phyloP scores from a whole-genome alignment of 2,329 filamentous ascomycete genomes.

The Fusarium phyllophilum region DNA sequence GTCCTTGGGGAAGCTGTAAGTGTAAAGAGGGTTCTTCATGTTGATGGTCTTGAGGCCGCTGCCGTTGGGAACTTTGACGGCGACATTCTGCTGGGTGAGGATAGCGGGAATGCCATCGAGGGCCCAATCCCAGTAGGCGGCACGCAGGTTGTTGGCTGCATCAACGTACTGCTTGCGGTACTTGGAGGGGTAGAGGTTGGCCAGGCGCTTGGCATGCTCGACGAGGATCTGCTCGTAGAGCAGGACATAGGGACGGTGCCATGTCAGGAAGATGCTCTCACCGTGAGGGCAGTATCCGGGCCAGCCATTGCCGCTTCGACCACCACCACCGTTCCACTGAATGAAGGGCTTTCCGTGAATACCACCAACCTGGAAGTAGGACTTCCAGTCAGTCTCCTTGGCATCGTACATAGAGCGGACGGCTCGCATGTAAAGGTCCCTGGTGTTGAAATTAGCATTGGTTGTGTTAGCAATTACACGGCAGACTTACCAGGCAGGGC shows the following conservation, averaged over 20 bases:
- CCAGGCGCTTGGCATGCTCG: slow-evolving; percentile 57
- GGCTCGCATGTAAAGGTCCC: slow-evolving; percentile 63
- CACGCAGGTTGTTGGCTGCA: slow-evolving; percentile 58
- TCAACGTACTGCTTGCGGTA: slow-evolving; percentile 51
- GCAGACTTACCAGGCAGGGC: slow-evolving; percentile 56
- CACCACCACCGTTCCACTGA: slow-evolving; percentile 56
- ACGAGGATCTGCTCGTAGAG: slow-evolving; percentile 68
- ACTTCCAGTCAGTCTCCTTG: slow-evolving; percentile 54
- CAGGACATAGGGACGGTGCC: slow-evolving; percentile 66
- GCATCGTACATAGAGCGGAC: slow-evolving; percentile 55
- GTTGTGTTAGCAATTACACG: background rate
- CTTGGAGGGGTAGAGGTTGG: slow-evolving; percentile 53
- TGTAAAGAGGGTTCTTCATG: slow-evolving; percentile 63
- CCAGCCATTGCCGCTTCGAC: slow-evolving; percentile 45
- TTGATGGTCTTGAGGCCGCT: slow-evolving; percentile 42
- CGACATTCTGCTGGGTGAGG: slow-evolving; percentile 49
- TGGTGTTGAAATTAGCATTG: slow-evolving; percentile 35
- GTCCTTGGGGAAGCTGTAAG: slow-evolving; percentile 59
- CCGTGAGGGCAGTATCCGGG: slow-evolving; percentile 59
- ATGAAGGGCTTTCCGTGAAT: slow-evolving; percentile 56
- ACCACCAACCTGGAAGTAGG: slow-evolving; percentile 63
- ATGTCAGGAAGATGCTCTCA: slow-evolving; percentile 61
- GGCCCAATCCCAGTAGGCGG: slow-evolving; percentile 67
- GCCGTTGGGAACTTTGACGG: slow-evolving; percentile 55
- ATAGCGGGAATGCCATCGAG: slow-evolving; percentile 56